phyloP scores from a whole-genome alignment of 805 yeast genomes.

The Saturnispora ahearnii region DNA sequence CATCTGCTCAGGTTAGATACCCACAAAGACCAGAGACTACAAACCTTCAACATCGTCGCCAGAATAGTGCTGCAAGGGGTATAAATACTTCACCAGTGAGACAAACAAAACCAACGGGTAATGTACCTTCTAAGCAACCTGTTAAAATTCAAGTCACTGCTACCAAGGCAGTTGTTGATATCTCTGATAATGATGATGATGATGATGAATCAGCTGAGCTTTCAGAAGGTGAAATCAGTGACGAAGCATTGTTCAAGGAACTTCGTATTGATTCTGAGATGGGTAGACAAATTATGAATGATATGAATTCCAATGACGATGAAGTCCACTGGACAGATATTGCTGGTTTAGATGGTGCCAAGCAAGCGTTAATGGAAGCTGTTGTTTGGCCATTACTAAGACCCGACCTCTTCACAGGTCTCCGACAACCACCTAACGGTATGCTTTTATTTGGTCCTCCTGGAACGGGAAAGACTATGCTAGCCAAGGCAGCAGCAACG shows the following conservation, averaged over 20 bases:
- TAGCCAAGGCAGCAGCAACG: slow-evolving; percentile 93
- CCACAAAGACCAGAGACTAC: slow-evolving; percentile 14
- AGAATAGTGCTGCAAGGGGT: background rate
- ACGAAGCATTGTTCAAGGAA: slow-evolving; percentile 33
- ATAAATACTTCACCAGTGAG: background rate
- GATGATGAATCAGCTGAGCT: slow-evolving; percentile 9
- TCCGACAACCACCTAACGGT: slow-evolving; percentile 93
- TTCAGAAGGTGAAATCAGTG: slow-evolving; percentile 18
- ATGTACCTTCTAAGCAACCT: background rate
- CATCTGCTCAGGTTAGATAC: slow-evolving; percentile 26
- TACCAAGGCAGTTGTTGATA: slow-evolving; percentile 13
- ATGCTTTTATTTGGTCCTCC: slow-evolving; percentile 96
- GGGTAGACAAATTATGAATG: slow-evolving; percentile 50
- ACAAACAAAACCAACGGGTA: background rate
- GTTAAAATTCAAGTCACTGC: background rate
- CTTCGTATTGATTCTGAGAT: slow-evolving; percentile 8
- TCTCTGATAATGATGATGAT: slow-evolving; percentile 1
- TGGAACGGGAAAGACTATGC: slow-evolving; percentile 98
- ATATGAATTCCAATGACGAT: slow-evolving; percentile 83
- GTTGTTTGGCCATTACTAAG: slow-evolving; percentile 93
- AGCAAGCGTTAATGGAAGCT: slow-evolving; percentile 81
- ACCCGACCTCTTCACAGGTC: slow-evolving; percentile 85
- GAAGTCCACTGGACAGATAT: slow-evolving; percentile 93
- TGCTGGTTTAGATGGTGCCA: slow-evolving; percentile 87
- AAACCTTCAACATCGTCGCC: background rate